Percentiles rank a stretch among this genome's conserved stretches.
Conservation (phyloP, 345 rosid species). For the Populus tremula region DNA sequence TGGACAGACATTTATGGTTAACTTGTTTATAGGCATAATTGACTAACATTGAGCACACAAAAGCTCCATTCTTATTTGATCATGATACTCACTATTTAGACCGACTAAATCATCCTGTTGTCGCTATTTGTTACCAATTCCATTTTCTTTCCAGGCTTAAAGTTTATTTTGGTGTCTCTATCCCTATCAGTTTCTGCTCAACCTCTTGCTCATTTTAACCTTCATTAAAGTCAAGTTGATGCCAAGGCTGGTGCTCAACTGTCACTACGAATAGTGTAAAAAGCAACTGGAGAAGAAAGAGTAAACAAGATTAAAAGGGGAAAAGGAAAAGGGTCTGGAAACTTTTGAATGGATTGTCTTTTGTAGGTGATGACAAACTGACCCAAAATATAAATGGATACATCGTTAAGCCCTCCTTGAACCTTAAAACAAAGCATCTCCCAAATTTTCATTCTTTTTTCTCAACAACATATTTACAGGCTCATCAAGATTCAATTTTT, state of each 20-base stretch:
- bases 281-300: neutral
- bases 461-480: neutral
- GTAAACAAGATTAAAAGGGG: too few relatives aligned
- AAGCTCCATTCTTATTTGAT: slow-evolving; percentile 34
- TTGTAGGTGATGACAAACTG: too few relatives aligned
- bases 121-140: neutral
- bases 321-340: too few relatives aligned
- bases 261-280: neutral
- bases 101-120: slow-evolving; percentile 14
- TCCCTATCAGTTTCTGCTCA: neutral
- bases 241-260: neutral
- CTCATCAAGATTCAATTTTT: neutral
- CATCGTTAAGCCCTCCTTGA: too few relatives aligned
- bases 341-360: too few relatives aligned
- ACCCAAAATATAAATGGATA: too few relatives aligned
- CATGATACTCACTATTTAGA: slow-evolving; percentile 28
- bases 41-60: slow-evolving; percentile 29
- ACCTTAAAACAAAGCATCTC: too few relatives aligned
- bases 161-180: neutral
- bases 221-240: neutral
- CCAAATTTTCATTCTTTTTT: too few relatives aligned
- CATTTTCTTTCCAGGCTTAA: neutral
- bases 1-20: slow-evolving; percentile 33
- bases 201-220: neutral
- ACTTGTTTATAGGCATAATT: slow-evolving; percentile 31